Percentiles rank a stretch among this genome's conserved stretches.
phyloP scores from a whole-genome alignment of 1,284 basidiomycete genomes.

The Heterobasidion annosum region DNA sequence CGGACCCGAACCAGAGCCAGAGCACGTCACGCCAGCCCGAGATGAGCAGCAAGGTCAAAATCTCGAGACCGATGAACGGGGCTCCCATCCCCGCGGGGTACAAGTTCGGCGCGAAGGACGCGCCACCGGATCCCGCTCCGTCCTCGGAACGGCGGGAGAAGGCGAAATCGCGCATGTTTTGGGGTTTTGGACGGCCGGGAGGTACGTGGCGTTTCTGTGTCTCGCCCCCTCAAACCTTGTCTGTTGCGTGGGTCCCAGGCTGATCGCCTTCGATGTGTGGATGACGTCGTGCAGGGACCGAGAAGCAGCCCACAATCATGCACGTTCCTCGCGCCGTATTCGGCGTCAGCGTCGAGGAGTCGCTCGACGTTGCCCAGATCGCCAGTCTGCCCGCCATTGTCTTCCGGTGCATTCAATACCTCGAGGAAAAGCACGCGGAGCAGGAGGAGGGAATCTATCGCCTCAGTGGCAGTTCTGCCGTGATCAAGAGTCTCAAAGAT shows the following conservation, averaged over 20 bases:
- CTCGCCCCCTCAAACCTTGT: constrained; percentile 9
- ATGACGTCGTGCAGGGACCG: constrained; percentile 14
- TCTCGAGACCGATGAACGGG: constrained; percentile 84
- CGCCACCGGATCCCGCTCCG: constrained; percentile 32
- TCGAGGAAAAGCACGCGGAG: constrained; percentile 87
- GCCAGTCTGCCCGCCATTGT: constrained; percentile 90
- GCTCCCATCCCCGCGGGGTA: constrained; percentile 81
- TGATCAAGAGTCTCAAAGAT: constrained; percentile 91
- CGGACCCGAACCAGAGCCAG: constrained; percentile 45
- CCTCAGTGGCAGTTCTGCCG: constrained; percentile 85
- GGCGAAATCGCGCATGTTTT: constrained; percentile 83
- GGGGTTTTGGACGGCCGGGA: constrained; percentile 67
- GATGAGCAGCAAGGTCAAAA: constrained; percentile 59
- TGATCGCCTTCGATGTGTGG: not conserved
- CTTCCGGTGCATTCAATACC: constrained; percentile 87
- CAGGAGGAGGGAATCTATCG: constrained; percentile 98
- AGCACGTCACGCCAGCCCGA: constrained; percentile 22
- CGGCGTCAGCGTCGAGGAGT: constrained; percentile 81
- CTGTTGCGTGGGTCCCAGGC: not conserved
- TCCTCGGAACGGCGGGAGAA: constrained; percentile 71
- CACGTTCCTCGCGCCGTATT: constrained; percentile 74
- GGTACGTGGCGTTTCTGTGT: constrained; percentile 22
- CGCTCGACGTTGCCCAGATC: constrained; percentile 82
- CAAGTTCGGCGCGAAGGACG: constrained; percentile 75
- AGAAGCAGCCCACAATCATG: constrained; percentile 33